A percentile compares a stretch with the other conserved stretches of the same genome.
Evolutionary conservation across 345 rosid genomes (phyloP).

Genomic region (Trapa bicornis): DNA sequence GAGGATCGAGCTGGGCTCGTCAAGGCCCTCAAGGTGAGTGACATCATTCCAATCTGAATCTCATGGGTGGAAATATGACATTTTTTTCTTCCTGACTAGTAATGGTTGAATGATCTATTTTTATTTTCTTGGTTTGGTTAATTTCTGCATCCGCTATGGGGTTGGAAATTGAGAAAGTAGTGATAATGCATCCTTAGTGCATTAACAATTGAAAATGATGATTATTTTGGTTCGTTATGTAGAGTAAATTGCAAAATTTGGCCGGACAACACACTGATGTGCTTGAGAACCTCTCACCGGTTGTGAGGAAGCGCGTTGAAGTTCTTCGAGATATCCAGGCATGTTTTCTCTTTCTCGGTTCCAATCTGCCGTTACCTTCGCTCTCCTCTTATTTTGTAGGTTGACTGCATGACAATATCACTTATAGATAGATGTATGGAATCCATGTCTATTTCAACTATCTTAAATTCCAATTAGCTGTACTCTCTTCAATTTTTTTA

Average conservation of each 20-base stretch:
- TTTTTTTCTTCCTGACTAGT: background rate
- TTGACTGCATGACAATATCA: background rate
- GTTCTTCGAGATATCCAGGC: constrained; percentile 86
- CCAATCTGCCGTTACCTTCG: background rate
- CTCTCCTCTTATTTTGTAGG: background rate
- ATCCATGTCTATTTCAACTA: background rate
- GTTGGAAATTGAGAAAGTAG: background rate
- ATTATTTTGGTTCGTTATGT: constrained; percentile 10
- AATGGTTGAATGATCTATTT: background rate
- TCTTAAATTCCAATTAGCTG: background rate
- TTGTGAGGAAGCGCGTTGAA: constrained; percentile 81
- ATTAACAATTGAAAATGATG: background rate
- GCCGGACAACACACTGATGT: constrained; percentile 69
- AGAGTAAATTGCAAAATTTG: constrained; percentile 71
- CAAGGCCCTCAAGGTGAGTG: constrained; percentile 62
- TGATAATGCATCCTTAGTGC: background rate
- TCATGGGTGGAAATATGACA: background rate
- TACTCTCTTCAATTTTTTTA: too few species aligned
- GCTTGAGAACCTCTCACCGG: constrained; percentile 49
- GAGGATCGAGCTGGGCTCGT: constrained; percentile 71
- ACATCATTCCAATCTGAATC: background rate
- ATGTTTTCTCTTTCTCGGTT: background rate
- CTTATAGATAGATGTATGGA: background rate
- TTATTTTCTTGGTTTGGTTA: background rate
- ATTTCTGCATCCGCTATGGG: background rate